A percentile compares a stretch with the other conserved stretches of the same genome.
phyloP scores from a whole-genome alignment of 1,139 yeast genomes.

The Scheffersomyces insectosa region DNA sequence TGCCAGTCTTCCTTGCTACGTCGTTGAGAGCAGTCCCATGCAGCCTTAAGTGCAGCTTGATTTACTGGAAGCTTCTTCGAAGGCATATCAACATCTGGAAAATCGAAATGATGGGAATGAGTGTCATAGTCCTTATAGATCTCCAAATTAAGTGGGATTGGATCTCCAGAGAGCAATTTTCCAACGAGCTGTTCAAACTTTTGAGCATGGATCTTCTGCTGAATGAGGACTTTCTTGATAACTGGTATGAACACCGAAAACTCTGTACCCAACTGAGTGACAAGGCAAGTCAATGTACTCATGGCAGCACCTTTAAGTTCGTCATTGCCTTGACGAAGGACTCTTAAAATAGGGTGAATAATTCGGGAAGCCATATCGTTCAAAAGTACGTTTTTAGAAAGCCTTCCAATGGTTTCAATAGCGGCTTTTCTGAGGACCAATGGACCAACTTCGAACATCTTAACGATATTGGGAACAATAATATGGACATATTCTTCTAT shows the following conservation, averaged over 20 bases:
- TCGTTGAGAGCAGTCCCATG: constrained; percentile 92
- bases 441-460: constrained; percentile 72
- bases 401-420: constrained; percentile 79
- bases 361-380: constrained; percentile 91
- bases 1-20: constrained; percentile 96
- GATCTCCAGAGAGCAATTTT: constrained; percentile 83
- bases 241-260: constrained; percentile 87
- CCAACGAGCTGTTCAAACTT: constrained; percentile 80
- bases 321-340: constrained; percentile 58
- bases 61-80: constrained; percentile 79
- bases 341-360: constrained; percentile 81
- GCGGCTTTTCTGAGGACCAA: constrained; percentile 69
- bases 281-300: constrained; percentile 77
- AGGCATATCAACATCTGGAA: constrained; percentile 67
- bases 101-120: constrained; percentile 51
- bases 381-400: constrained; percentile 71
- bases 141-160: constrained; percentile 75
- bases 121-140: constrained; percentile 67
- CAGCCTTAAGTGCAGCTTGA: constrained; percentile 70
- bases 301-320: constrained; percentile 66
- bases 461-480: constrained; percentile 80
- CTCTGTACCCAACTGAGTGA: constrained; percentile 81
- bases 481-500: constrained; percentile 88
- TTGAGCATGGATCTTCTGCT: constrained; percentile 66
- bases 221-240: constrained; percentile 68